Conservation (phyloP, 2,329 filamentous ascomycete genomes). For the Botrytis fragariae region DNA sequence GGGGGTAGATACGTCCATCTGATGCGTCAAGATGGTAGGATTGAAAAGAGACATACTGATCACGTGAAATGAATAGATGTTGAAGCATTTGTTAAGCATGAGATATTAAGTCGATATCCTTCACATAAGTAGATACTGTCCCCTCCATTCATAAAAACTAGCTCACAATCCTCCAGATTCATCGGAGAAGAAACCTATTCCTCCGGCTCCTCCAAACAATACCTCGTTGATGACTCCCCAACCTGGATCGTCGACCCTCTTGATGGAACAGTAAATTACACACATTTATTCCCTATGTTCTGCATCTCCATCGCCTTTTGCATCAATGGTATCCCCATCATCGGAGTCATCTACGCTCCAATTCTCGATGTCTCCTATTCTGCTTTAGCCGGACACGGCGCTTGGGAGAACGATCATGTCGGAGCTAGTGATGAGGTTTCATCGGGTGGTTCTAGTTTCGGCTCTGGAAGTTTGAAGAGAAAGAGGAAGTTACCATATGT, state of each 20-base stretch:
- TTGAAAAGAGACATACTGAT: slow-evolving; percentile 12
- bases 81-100: slow-evolving; percentile 64
- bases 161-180: slow-evolving; percentile 51
- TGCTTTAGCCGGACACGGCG: slow-evolving; percentile 62
- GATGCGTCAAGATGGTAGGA: neutral
- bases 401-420: slow-evolving; percentile 46
- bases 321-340: slow-evolving; percentile 55
- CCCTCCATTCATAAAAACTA: too few species aligned
- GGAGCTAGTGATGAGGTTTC: neutral
- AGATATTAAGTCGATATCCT: slow-evolving; percentile 60
- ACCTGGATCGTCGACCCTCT: slow-evolving; percentile 78
- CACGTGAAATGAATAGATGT: slow-evolving; percentile 51
- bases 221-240: slow-evolving; percentile 61
- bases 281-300: slow-evolving; percentile 77
- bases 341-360: slow-evolving; percentile 72
- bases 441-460: neutral
- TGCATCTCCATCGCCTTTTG: slow-evolving; percentile 74
- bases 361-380: slow-evolving; percentile 69
- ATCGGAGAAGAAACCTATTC: slow-evolving; percentile 76
- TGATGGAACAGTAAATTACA: slow-evolving; percentile 48
- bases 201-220: slow-evolving; percentile 63
- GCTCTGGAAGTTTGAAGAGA: slow-evolving; percentile 35
- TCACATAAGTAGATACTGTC: slow-evolving; percentile 56
- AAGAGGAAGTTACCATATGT: slow-evolving; percentile 65
- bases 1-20: neutral